Evolutionary conservation across 345 rosid species (phyloP), one percentile per base, ranked within the genome.

Genomic region (Salix exigua): DNA sequence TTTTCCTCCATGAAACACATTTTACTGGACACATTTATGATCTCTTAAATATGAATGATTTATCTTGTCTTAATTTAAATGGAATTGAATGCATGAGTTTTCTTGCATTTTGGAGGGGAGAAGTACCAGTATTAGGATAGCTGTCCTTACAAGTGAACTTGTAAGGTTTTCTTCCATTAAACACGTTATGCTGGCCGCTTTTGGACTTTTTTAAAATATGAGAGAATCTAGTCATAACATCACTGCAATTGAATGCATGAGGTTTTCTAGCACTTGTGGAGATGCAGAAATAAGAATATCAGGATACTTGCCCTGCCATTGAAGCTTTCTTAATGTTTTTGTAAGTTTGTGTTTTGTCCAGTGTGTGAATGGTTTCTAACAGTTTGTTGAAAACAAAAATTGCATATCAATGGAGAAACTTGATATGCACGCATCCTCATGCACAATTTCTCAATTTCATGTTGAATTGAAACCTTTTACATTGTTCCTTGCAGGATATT

Each of bases 401-500:
- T 38, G 58, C 55, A 25, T 44, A n/a, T 33, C 72, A 35, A 62
- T 26, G 62, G 51, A 70, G 64, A 62, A 63, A 48, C 46, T 67
- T 17, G 48, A 16, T 11, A 33, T 16, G 44, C 4, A 68, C 13
- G 8, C 46, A 21, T 31, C 60, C 8, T 16, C 33, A n/a, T 6
- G 7, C 67, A 67, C 5, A 4, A 50, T 31, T 76, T 23, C 68
- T 31, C 63, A 23, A 66, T 7, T 33, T 26, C 25, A 1, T 68
- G 66, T 69, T 44, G 48, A 55, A 74, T 44, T 64, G n/a, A 64
- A 48, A 37, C 37, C n/a, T 23, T 42, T 69, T 12, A 12, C 28
- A 4, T 71, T 33, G 31, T 31, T 37, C 2, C 70, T 51, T 68
- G 77, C 80, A 96, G 99, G 99, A 94, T 71, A 88, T 96, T 82